These are phyloP conservation scores for Mrakia frigida DNA, from an alignment of 768 basidiomycete genomes.

Conservation along the genomic window DNA sequence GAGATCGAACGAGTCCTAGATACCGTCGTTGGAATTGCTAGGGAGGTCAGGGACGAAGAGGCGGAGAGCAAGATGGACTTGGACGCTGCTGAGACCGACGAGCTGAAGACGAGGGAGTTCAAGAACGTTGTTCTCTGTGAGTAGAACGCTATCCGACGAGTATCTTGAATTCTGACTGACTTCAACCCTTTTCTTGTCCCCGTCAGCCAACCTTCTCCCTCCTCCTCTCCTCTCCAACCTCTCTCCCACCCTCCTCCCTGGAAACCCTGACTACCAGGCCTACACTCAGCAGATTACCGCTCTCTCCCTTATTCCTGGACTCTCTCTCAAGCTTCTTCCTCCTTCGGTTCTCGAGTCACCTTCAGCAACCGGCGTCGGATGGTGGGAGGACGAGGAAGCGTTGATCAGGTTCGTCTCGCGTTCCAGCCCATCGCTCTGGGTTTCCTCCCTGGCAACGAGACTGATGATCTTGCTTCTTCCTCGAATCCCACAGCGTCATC, in stretches of 20 bases:
- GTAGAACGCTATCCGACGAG: background rate
- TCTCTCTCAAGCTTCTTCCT: conserved; percentile 30
- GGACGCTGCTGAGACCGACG: background rate
- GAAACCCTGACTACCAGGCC: conserved; percentile 9
- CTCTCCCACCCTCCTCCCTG: conserved; percentile 1
- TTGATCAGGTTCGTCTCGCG: conserved; percentile 19
- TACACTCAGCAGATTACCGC: conserved; percentile 28
- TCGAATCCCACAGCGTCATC: conserved; percentile 20
- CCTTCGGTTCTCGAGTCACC: conserved; percentile 16
- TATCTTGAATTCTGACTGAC: no score
- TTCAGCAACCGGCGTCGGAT: background rate
- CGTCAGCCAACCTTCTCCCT: conserved; percentile 19
- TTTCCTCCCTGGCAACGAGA: background rate
- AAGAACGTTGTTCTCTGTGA: conserved; percentile 25
- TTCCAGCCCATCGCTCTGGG: background rate
- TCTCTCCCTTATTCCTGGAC: conserved; percentile 30
- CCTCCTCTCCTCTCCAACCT: conserved; percentile 3
- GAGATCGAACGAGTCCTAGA: conserved; percentile 26
- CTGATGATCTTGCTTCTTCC: background rate
- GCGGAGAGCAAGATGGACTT: conserved; percentile 4
- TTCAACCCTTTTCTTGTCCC: background rate
- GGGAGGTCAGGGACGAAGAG: conserved; percentile 8
- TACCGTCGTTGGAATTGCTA: conserved; percentile 12
- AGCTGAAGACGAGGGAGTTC: background rate
- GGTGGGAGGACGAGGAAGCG: conserved; percentile 31